Evolutionary conservation across 208 protist species (phyloP).

Genomic region (Leishmania tropica): DNA sequence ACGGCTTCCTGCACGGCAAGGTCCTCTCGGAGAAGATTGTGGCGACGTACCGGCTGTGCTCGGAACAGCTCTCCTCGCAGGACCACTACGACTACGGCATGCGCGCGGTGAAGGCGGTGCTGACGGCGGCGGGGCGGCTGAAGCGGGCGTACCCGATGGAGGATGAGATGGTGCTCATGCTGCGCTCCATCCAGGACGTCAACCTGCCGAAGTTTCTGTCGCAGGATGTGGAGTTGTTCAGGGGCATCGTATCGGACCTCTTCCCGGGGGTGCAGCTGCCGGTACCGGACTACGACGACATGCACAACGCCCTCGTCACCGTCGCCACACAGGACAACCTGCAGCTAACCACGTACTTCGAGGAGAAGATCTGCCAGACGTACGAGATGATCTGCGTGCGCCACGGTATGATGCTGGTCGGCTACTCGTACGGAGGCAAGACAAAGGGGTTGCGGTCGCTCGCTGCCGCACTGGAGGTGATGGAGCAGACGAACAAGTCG

Average conservation of each 20-base stretch:
- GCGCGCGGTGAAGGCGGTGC: slow-evolving; percentile 96
- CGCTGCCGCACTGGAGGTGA: slow-evolving; percentile 75
- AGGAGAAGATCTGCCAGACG: slow-evolving; percentile 91
- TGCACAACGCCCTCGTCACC: slow-evolving; percentile 72
- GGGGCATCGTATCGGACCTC: slow-evolving; percentile 95
- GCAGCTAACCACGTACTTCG: slow-evolving; percentile 92
- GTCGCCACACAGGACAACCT: slow-evolving; percentile 75
- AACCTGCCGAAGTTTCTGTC: slow-evolving; percentile 96
- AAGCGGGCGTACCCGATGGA: slow-evolving; percentile 92
- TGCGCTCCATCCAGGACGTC: slow-evolving; percentile 95
- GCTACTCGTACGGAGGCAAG: slow-evolving; percentile 94
- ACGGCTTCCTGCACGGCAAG: slow-evolving; percentile 95
- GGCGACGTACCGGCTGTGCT: slow-evolving; percentile 96
- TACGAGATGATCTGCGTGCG: slow-evolving; percentile 98
- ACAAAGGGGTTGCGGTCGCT: slow-evolving; percentile 91
- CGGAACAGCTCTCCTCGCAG: slow-evolving; percentile 97
- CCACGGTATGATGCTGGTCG: slow-evolving; percentile 98
- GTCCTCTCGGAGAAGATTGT: slow-evolving; percentile 96
- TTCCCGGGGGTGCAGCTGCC: slow-evolving; percentile 92
- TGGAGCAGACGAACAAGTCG: slow-evolving; percentile 63
- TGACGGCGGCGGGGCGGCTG: slow-evolving; percentile 93
- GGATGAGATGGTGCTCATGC: slow-evolving; percentile 95
- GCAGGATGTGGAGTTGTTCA: slow-evolving; percentile 96
- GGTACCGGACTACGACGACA: slow-evolving; percentile 88
- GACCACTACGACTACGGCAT: slow-evolving; percentile 98